Base-by-base conservation (phyloP, 768 basidiomycete species). In the Auricularia cornea region DNA sequence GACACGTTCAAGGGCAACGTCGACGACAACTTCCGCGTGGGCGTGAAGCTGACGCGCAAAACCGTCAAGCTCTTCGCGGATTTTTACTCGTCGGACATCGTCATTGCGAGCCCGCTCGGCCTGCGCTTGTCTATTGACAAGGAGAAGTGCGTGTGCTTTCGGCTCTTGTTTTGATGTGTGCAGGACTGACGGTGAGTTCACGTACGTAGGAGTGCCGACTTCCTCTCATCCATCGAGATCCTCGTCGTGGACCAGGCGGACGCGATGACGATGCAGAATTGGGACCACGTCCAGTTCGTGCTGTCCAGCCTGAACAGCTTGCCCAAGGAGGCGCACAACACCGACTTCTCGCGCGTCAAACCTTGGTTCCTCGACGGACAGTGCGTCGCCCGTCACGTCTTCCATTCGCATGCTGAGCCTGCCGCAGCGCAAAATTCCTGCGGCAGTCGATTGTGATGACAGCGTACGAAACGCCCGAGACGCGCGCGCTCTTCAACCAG, bases 361-460 rank as follows among this genome's bases (percentile, higher is more conserved):
- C 92, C 94, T 1, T 98, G 97, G 97, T 97, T 95, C 73, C 83
- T 98, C 12, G 96, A 98, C 68, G 90, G 89, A 71, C 84, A 93
- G 95, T 97, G 75, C 71, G 92, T 77, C 8, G 12, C 16, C 11
- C 54, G 12, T 29, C 16, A 31, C n/a, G 10, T 23, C 51, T 41
- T 10, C 60, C 40, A 8, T 32, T 23, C 40, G n/a, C 35, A 18
- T 59, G 30, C 28, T 61, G 60, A 60, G 20, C 52, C 14, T 30
- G 59, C 40, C 59, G 26, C 62, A 97, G 94, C 70, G 87, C 95
- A 3, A 76, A 83, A 57, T 92, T 89, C 72, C 79, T 98, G 6
- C 90, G 97, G 6, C 97, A 98, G 73, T 88, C 93, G 2, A 85
- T 99, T 66, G 77, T 98, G 3, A 72, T 98, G 23, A 90, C 94